phyloP scores from a whole-genome alignment of 148 eudicot species.

The Selenicereus undatus region DNA sequence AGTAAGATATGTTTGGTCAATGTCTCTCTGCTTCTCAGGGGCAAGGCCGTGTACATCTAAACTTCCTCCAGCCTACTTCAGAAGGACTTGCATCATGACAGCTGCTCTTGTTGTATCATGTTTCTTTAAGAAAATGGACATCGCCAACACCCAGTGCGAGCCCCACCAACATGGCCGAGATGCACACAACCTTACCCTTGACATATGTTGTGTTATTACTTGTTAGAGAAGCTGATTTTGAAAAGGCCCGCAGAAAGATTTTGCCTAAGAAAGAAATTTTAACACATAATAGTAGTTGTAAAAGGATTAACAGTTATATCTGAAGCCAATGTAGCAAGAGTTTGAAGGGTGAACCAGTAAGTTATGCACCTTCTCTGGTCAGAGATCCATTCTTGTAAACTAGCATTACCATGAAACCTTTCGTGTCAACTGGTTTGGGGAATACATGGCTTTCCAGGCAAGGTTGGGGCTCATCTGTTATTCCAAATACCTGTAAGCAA shows the following conservation, averaged over 20 bases:
- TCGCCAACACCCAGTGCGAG: background rate
- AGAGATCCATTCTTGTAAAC: slow-evolving; percentile 86
- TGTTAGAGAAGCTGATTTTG: background rate
- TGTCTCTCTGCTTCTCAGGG: background rate
- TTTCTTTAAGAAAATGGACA: background rate
- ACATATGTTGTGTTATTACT: background rate
- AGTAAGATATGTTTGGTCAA: background rate
- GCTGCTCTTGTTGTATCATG: background rate
- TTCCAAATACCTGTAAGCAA: slow-evolving; percentile 67
- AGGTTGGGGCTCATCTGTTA: slow-evolving; percentile 67
- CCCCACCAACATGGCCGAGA: background rate
- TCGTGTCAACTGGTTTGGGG: slow-evolving; percentile 78
- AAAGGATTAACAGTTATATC: too few relatives aligned
- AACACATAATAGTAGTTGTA: too few relatives aligned
- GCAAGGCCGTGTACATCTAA: too few relatives aligned
- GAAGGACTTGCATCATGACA: background rate
- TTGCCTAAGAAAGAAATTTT: too few relatives aligned
- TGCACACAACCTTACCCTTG: background rate
- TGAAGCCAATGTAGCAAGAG: background rate
- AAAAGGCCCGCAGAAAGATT: too few relatives aligned
- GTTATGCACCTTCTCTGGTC: slow-evolving; percentile 72
- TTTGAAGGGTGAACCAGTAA: background rate
- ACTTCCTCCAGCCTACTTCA: background rate
- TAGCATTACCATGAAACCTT: slow-evolving; percentile 90
- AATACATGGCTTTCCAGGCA: slow-evolving; percentile 84